Conservation (phyloP, 192 early-diverging fungal species). For the Entrophospora sp. region DNA sequence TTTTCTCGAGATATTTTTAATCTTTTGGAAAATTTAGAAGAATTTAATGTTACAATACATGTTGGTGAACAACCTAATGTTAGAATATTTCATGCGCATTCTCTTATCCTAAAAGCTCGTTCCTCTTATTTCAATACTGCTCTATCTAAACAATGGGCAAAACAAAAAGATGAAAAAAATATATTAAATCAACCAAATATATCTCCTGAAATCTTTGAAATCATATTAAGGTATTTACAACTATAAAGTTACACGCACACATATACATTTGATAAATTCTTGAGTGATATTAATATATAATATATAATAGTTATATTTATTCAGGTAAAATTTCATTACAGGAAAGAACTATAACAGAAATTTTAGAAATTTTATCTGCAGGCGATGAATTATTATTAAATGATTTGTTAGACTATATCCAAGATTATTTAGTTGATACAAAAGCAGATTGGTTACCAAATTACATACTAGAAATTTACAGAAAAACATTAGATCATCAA, state of each 20-base stretch:
- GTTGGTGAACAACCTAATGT: not conserved
- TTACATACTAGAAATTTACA: not conserved
- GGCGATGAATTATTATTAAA: not conserved
- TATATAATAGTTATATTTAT: not conserved
- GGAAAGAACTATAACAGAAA: not conserved
- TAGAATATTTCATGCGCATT: not conserved
- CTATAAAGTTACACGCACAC: no score
- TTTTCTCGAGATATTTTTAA: not conserved
- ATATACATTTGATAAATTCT: not conserved
- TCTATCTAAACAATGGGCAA: not conserved
- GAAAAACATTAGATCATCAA: not conserved
- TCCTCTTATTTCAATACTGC: not conserved
- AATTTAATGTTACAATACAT: constrained; percentile 4
- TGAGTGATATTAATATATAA: not conserved
- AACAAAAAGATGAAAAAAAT: not conserved
- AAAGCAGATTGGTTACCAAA: not conserved
- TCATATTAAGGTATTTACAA: no score
- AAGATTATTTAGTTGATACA: not conserved
- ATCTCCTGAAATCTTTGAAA: not conserved
- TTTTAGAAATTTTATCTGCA: not conserved
- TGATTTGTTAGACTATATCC: not conserved
- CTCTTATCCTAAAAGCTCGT: not conserved
- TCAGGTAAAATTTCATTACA: not conserved
- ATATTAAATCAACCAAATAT: no score
- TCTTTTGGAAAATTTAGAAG: not conserved